Conservation (phyloP, 2,329 filamentous ascomycete species). For the Moelleriella libera region DNA sequence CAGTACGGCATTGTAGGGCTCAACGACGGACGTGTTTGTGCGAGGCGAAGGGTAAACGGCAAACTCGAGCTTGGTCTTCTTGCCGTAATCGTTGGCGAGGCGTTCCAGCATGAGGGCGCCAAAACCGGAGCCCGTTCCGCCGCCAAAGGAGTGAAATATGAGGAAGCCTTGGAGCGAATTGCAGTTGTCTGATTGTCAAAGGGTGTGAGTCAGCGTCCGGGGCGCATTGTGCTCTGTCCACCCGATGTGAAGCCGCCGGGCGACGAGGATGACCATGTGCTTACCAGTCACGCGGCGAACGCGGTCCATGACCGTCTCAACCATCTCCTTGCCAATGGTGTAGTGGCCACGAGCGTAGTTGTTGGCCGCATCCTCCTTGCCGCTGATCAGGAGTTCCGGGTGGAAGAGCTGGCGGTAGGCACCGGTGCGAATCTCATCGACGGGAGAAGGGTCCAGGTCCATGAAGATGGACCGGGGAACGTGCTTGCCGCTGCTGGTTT, state of each 20-base stretch:
- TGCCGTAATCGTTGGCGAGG: constrained; percentile 59
- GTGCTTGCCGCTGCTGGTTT: constrained; percentile 58
- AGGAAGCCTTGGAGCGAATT: constrained; percentile 59
- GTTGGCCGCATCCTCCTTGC: constrained; percentile 66
- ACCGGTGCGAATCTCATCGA: constrained; percentile 61
- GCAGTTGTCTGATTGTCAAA: constrained; percentile 47
- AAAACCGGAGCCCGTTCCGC: constrained; percentile 60
- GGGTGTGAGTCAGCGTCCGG: constrained; percentile 7
- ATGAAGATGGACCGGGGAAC: constrained; percentile 60
- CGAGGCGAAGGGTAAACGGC: constrained; percentile 58
- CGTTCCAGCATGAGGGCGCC: constrained; percentile 59
- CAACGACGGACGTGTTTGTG: constrained; percentile 56
- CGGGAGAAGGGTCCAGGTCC: constrained; percentile 58
- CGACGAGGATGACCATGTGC: constrained; percentile 10
- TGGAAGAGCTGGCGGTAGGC: constrained; percentile 56
- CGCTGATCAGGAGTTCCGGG: constrained; percentile 57
- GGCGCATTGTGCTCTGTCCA: too few species aligned
- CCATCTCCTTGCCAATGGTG: constrained; percentile 65
- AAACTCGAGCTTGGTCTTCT: constrained; percentile 68
- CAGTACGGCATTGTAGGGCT: constrained; percentile 62
- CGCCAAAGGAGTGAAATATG: constrained; percentile 63
- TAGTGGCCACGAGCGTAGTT: constrained; percentile 68
- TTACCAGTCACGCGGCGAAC: constrained; percentile 55
- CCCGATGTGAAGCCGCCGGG: too few species aligned
- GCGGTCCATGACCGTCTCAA: constrained; percentile 55